A percentile compares a stretch with the other conserved stretches of the same genome.
These are phyloP conservation scores for Pluteus cervinus DNA, from an alignment of 768 basidiomycete genomes.

Conservation along the genomic window DNA sequence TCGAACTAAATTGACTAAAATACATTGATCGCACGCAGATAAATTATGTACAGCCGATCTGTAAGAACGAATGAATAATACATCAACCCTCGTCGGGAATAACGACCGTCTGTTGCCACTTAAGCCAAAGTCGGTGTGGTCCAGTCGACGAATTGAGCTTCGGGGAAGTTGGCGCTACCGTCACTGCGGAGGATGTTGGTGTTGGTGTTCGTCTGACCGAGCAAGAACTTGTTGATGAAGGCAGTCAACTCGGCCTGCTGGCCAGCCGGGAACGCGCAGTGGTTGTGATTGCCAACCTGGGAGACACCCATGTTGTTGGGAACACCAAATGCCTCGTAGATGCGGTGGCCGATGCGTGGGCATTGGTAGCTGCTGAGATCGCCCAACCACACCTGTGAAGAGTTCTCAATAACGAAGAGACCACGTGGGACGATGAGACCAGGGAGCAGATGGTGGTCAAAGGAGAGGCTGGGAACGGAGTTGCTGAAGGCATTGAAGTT, in stretches of 20 bases:
- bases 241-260: constrained; percentile 41
- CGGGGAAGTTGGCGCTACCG: constrained; percentile 33
- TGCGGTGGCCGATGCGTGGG: constrained; percentile 41
- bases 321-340: constrained; percentile 46
- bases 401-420: constrained; percentile 49
- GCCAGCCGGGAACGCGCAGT: constrained; percentile 47
- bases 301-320: constrained; percentile 44
- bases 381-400: constrained; percentile 50
- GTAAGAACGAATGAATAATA: too few species aligned
- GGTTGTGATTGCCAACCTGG: constrained; percentile 46
- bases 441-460: constrained; percentile 54
- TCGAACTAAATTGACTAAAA: too few species aligned
- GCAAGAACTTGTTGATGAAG: constrained; percentile 52
- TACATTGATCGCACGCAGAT: too few species aligned
- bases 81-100: too few species aligned
- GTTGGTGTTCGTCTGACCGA: constrained; percentile 40
- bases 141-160: constrained; percentile 44
- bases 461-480: constrained; percentile 40
- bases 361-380: constrained; percentile 44
- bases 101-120: too few species aligned
- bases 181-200: constrained; percentile 42
- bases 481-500: constrained; percentile 42
- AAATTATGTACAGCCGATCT: too few species aligned
- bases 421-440: constrained; percentile 51
- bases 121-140: constrained; percentile 36